phyloP scores from a whole-genome alignment of 2,329 filamentous ascomycete species.

The Colletotrichum higginsianum region DNA sequence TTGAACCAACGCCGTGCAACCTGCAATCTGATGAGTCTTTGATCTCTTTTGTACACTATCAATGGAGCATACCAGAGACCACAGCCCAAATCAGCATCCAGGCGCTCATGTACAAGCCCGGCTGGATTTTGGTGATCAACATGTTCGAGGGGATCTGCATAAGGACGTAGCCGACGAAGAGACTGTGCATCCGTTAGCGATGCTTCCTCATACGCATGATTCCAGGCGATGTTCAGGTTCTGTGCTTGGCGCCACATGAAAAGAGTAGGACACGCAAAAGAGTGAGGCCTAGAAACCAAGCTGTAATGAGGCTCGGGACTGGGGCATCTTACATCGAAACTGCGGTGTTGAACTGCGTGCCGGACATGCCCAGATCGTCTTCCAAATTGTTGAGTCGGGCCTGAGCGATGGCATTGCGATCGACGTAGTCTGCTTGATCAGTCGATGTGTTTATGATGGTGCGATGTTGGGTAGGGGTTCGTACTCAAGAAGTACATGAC shows the following conservation, averaged over 20 bases:
- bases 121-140: conserved; percentile 59
- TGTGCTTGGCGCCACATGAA: not conserved
- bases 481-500: conserved; percentile 61
- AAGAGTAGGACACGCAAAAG: not conserved
- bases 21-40: conserved; percentile 17
- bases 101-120: conserved; percentile 58
- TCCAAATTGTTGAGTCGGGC: conserved; percentile 59
- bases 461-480: not conserved
- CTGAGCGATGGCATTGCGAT: conserved; percentile 63
- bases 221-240: conserved; percentile 42
- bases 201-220: no score
- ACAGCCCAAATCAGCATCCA: conserved; percentile 60
- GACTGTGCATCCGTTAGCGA: conserved; percentile 42
- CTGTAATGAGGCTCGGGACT: not conserved
- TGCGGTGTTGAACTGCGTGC: conserved; percentile 53
- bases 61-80: conserved; percentile 49
- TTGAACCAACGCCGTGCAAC: conserved; percentile 55
- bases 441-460: not conserved
- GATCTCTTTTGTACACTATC: rapidly evolving
- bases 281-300: no score
- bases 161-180: conserved; percentile 58
- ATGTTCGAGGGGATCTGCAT: conserved; percentile 60
- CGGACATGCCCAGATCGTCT: conserved; percentile 58
- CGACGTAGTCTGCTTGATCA: conserved; percentile 52
- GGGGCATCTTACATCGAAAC: conserved; percentile 53